Conservation (phyloP, 169 alveolate species). For the Fabrea salina region DNA sequence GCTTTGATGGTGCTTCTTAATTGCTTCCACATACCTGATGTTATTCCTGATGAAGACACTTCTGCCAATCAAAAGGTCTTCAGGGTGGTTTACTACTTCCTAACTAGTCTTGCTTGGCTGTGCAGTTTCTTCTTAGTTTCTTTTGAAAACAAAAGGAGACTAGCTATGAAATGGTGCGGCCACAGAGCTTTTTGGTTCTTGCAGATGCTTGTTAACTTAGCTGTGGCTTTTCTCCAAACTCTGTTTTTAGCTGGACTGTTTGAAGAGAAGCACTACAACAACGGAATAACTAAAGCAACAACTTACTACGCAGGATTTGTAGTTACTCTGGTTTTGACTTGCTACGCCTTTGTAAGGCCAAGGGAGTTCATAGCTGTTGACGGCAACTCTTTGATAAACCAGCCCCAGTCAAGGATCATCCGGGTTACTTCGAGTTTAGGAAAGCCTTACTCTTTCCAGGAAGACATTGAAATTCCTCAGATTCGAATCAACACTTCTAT, state of each 20-base stretch:
- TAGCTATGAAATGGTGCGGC: constrained; percentile 11
- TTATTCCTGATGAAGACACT: neutral
- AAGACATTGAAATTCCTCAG: neutral
- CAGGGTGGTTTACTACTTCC: neutral
- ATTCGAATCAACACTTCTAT: neutral
- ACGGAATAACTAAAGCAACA: neutral
- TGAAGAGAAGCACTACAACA: neutral
- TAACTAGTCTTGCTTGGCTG: neutral
- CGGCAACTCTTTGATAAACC: neutral
- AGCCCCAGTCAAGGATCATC: neutral
- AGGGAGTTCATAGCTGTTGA: neutral
- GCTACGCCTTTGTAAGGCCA: constrained; percentile 15
- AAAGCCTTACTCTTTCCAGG: neutral
- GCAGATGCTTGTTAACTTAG: neutral
- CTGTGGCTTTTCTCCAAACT: neutral
- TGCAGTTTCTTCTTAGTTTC: neutral
- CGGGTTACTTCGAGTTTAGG: neutral
- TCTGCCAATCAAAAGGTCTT: neutral
- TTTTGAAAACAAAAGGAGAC: neutral
- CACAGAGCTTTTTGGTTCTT: constrained; percentile 21
- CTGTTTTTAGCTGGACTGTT: neutral
- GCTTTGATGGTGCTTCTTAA: neutral
- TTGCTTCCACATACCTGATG: neutral
- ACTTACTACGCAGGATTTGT: neutral
- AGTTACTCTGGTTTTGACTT: neutral